A percentile compares a stretch with the other conserved stretches of the same genome.
phyloP scores from a whole-genome alignment of 1,284 basidiomycete genomes.

The Ceratobasidium sp. region DNA sequence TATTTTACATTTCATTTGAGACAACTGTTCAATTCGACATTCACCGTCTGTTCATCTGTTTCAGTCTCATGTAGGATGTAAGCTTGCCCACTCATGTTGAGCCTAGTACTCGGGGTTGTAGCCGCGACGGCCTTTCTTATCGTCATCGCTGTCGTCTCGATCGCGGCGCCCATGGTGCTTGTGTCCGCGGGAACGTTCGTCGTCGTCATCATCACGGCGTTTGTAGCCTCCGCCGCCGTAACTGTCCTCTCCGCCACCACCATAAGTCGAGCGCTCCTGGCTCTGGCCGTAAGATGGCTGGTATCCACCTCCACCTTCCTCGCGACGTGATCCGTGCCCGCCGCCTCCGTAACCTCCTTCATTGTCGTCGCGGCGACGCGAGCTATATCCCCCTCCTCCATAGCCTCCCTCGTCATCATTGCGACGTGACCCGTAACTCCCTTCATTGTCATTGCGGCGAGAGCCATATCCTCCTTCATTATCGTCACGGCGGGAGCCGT shows the following conservation, averaged over 20 bases:
- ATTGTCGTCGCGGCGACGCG: too few relatives aligned
- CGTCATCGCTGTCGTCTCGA: conserved; percentile 54
- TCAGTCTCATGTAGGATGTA: too few relatives aligned
- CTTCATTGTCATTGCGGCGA: conserved; percentile 19
- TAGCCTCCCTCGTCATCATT: conserved; percentile 21
- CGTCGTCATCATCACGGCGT: conserved; percentile 45
- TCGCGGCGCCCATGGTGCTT: conserved; percentile 24
- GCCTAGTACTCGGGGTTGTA: conserved; percentile 36
- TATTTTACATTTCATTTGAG: conserved; percentile 5
- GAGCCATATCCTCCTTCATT: conserved; percentile 26
- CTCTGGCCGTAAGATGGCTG: conserved; percentile 15
- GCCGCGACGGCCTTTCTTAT: conserved; percentile 36
- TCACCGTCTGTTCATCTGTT: background rate
- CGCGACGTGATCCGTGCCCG: conserved; percentile 17
- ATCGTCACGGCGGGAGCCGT: conserved; percentile 15
- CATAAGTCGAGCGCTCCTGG: background rate
- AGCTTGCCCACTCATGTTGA: too few relatives aligned
- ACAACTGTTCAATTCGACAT: conserved; percentile 1
- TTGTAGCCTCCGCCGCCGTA: conserved; percentile 20
- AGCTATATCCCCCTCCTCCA: too few relatives aligned
- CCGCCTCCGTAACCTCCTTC: too few relatives aligned
- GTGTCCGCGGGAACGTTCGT: background rate
- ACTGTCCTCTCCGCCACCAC: conserved; percentile 50
- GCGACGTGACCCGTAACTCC: conserved; percentile 4
- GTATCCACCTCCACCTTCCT: background rate